Evolutionary conservation across 208 protist genomes (phyloP).

Genomic region (Herpetomonas tarakana): DNA sequence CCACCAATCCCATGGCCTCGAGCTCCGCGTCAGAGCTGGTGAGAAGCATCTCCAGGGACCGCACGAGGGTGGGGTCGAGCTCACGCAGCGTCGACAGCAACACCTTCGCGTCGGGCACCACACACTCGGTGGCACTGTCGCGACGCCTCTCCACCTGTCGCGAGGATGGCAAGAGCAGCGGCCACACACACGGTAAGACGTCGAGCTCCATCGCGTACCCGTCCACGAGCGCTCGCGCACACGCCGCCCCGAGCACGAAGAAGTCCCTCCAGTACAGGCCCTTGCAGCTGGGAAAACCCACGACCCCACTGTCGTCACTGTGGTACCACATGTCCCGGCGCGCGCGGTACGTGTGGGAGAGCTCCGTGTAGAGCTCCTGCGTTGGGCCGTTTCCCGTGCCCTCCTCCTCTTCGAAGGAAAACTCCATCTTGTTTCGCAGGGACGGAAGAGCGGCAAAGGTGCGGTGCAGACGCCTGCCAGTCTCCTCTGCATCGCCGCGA

Average conservation of each 20-base stretch:
- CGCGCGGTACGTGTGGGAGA: slow-evolving; percentile 42
- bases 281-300: slow-evolving; percentile 58
- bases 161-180: slow-evolving; percentile 26
- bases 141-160: slow-evolving; percentile 3
- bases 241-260: slow-evolving; percentile 69
- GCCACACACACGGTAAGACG: slow-evolving; percentile 52
- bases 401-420: slow-evolving; percentile 75
- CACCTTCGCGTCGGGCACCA: background rate
- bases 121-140: background rate
- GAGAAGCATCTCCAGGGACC: slow-evolving; percentile 45
- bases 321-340: slow-evolving; percentile 52
- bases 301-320: slow-evolving; percentile 38
- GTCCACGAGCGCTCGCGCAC: slow-evolving; percentile 70
- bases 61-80: slow-evolving; percentile 48
- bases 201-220: slow-evolving; percentile 67
- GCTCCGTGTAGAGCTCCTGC: slow-evolving; percentile 83
- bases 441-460: slow-evolving; percentile 38
- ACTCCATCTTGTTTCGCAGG: slow-evolving; percentile 66
- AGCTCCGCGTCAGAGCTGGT: slow-evolving; percentile 34
- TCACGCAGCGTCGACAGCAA: slow-evolving; percentile 28
- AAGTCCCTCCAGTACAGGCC: slow-evolving; percentile 48
- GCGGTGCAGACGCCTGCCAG: slow-evolving; percentile 33
- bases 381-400: slow-evolving; percentile 83
- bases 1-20: slow-evolving; percentile 43
- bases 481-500: slow-evolving; percentile 27